Base-by-base conservation (phyloP, 257 asterid genomes). In the Anisodus tanguticus region DNA sequence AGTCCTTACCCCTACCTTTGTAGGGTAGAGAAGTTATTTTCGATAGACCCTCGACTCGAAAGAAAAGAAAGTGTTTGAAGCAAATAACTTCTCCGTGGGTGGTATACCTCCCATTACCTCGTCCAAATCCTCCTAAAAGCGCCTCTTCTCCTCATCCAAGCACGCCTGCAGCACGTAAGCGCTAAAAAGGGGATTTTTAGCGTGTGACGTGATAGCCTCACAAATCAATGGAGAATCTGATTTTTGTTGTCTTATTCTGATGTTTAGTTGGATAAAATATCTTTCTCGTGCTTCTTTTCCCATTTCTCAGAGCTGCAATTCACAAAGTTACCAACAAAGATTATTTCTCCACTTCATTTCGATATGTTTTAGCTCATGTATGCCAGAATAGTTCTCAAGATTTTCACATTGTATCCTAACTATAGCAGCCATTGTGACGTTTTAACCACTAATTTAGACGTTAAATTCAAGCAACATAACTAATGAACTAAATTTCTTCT, bases 211-310 rank as follows among this genome's bases (percentile, higher is more conserved):
- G 5, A 66, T 11, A 31, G n/a, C 45, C 72, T 31, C 47, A 31
- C 72, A 66, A n/a, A 35, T 31, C 72, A 35, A 11, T 10, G 5
- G 17, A 2, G n/a, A 37, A 11, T 31, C 31, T 31, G 72, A 11
- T 31, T 66, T 31, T 26, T 66, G 45, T 31, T 66, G 72, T 66
- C 72, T 66, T 66, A 66, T 66, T 66, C 72, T 66, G 72, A 66
- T 31, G 35, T 66, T 66, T 66, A 66, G n/a, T 31, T 31, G 45
- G 45, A 31, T 31, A 31, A 66, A 66, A 31, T 66, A 31, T 66
- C n/a, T 66, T 66, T 31, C 72, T 66, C 72, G 43, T 66, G 43
- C 45, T 31, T 66, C 45, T 31, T 66, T 66, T 66, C 72, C 72
- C 45, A 66, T 66, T 66, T 64, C n/a, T 26, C n/a, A 4, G 45